Evolutionary conservation across 768 basidiomycete genomes (phyloP), one percentile per base, ranked within the genome.

Genomic region (Serendipita vermifera): DNA sequence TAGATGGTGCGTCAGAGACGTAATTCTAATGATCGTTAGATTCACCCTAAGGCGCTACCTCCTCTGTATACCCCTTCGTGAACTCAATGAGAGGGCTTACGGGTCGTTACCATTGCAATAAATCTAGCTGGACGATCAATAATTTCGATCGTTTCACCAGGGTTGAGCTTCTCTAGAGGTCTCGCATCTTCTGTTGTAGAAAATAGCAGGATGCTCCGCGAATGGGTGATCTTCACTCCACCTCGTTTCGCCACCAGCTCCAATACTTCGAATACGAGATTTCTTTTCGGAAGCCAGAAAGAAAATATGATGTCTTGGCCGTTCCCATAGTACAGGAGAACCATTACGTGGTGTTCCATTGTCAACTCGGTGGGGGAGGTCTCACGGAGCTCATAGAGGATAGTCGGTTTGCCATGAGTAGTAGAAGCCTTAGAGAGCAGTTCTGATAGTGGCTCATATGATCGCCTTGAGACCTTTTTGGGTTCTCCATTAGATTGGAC

Each of bases 291-390:
- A 36, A 98, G 72, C 33, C 97, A 76, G 85, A 97, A 98, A 3
- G 87, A 74, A 67, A 87, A 78, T 14, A 85, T 77, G 6, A 80
- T 80, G 73, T 99, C 96, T 71, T 98, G 94, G 73, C 87, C 92
- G 73, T 99, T 98, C 67, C 92, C 83, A 62, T 88, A 80, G 17
- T 93, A 93, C 22, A 94, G 96, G 94, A 94, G 98, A 41, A 84
- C 77, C 59, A 99, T 84, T 73, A 88, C 92, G 63, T 97, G 74
- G 67, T 87, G 92, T 66, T 93, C 87, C 72, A 98, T 99, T 58
- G 96, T 99, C 53, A 99, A 77, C 71, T 99, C 96, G 43, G 97
- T 86, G 65, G 98, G 96, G 69, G 88, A 91, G 63, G 98, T 91
- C 61, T 98, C 94, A 61, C 98, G 72, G 66, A 86, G 85, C 75